Evolutionary conservation across 2,329 filamentous ascomycete genomes (phyloP).

Genomic region (Pseudocercospora vitis): DNA sequence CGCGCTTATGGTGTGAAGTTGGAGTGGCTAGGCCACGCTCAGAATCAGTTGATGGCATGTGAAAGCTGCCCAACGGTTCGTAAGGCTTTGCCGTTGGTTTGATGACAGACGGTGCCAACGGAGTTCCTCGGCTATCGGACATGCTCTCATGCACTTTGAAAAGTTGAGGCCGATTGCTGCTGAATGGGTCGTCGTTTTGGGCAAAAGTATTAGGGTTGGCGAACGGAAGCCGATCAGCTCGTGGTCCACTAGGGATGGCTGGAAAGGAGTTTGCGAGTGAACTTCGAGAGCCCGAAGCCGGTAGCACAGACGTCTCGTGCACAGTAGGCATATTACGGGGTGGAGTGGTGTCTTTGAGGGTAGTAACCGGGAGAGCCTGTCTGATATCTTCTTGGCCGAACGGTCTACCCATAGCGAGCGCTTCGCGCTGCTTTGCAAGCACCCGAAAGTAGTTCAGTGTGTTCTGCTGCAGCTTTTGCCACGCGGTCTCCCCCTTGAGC

Average conservation of each 20-base stretch:
- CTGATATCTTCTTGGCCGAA: slow-evolving; percentile 38
- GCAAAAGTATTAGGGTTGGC: background rate
- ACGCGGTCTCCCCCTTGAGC: slow-evolving; percentile 40
- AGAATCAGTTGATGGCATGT: background rate
- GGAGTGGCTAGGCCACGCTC: background rate
- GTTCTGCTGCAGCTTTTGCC: slow-evolving; percentile 38
- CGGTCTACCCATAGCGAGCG: slow-evolving; percentile 29
- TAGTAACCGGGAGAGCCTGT: slow-evolving; percentile 33
- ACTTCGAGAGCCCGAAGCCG: background rate
- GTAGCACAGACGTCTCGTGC: background rate
- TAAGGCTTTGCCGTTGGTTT: slow-evolving; percentile 5
- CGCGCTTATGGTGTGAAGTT: background rate
- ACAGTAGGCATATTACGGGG: too few species aligned
- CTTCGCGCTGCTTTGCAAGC: slow-evolving; percentile 44
- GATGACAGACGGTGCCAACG: slow-evolving; percentile 2
- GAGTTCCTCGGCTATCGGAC: too few species aligned
- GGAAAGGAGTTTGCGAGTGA: background rate
- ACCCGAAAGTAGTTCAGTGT: slow-evolving; percentile 46
- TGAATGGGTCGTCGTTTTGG: slow-evolving; percentile 13
- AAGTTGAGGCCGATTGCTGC: background rate
- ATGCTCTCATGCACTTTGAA: too few species aligned
- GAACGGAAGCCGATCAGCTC: background rate
- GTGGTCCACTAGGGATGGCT: background rate
- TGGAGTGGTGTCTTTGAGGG: too few species aligned
- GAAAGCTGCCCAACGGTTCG: background rate